phyloP scores from a whole-genome alignment of 495 filamentous ascomycete species.

The Aspergillus panamensis region DNA sequence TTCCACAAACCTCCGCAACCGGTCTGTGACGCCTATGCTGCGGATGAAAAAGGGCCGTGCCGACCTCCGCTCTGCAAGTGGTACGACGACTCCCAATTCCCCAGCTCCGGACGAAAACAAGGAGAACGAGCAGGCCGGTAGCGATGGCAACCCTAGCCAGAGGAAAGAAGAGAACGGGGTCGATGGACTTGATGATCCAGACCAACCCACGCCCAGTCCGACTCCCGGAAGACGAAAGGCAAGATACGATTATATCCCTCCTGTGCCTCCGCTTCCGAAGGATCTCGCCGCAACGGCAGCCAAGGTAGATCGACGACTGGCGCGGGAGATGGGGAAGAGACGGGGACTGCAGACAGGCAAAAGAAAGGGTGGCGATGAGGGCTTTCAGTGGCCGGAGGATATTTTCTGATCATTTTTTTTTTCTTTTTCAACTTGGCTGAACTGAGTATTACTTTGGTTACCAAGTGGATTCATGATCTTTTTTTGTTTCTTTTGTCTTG shows the following conservation, averaged over 20 bases:
- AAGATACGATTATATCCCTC: slow-evolving; percentile 38
- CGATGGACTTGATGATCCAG: background rate
- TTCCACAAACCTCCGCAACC: slow-evolving; percentile 13
- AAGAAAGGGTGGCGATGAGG: background rate
- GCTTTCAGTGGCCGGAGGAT: slow-evolving; percentile 47
- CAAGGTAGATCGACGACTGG: slow-evolving; percentile 28
- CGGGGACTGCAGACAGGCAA: slow-evolving; percentile 10
- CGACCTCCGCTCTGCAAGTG: slow-evolving; percentile 27
- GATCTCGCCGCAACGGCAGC: slow-evolving; percentile 36
- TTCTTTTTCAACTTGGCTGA: background rate
- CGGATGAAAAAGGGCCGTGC: slow-evolving; percentile 28
- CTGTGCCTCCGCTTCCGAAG: slow-evolving; percentile 43
- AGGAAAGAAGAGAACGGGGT: background rate
- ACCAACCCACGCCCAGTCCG: slow-evolving; percentile 15
- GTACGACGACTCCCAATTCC: slow-evolving; percentile 2
- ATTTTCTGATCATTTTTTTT: slow-evolving; percentile 38
- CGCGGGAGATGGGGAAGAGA: slow-evolving; percentile 31
- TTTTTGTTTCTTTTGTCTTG: background rate
- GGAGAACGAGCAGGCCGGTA: slow-evolving; percentile 16
- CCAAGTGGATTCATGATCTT: background rate
- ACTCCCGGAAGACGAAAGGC: slow-evolving; percentile 24
- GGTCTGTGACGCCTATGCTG: slow-evolving; percentile 20
- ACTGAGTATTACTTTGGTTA: slow-evolving; percentile 1
- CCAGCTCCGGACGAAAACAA: slow-evolving; percentile 12
- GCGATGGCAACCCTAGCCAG: slow-evolving; percentile 2